These are phyloP conservation scores for Millerozyma miso DNA, from an alignment of 805 yeast genomes.

Conservation along the genomic window DNA sequence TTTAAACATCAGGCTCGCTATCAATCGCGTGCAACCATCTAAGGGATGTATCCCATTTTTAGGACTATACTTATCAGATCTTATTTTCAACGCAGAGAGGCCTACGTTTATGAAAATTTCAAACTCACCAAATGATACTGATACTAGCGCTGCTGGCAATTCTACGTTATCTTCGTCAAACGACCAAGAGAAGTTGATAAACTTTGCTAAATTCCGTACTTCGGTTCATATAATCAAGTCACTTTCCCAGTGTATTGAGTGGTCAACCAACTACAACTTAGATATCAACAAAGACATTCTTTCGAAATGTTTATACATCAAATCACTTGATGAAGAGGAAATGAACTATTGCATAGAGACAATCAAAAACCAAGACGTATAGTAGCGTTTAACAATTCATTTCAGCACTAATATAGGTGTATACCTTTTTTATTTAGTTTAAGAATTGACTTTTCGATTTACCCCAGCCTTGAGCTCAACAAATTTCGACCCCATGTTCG, in stretches of 20 bases:
- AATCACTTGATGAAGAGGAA: slow-evolving; percentile 69
- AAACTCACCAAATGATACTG: not conserved
- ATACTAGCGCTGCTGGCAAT: slow-evolving; percentile 4
- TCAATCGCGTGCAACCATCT: slow-evolving; percentile 56
- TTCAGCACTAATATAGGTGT: not conserved
- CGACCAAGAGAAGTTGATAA: slow-evolving; percentile 42
- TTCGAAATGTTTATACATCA: slow-evolving; percentile 80
- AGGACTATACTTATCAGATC: slow-evolving; percentile 79
- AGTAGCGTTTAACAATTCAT: not conserved
- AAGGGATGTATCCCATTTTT: slow-evolving; percentile 87
- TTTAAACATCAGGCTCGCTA: slow-evolving; percentile 56
- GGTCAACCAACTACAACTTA: slow-evolving; percentile 68
- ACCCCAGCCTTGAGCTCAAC: not conserved
- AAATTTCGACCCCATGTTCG: not conserved
- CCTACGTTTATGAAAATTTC: slow-evolving; percentile 40
- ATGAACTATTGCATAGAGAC: slow-evolving; percentile 38
- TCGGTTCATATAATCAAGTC: slow-evolving; percentile 75
- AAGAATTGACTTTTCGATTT: not conserved
- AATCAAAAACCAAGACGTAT: not conserved
- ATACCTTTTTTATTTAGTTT: not conserved
- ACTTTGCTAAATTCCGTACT: slow-evolving; percentile 72
- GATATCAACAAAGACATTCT: slow-evolving; percentile 57
- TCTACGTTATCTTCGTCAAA: slow-evolving; percentile 2
- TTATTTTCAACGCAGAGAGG: slow-evolving; percentile 68
- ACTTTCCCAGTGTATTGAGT: slow-evolving; percentile 76